These are phyloP conservation scores for Barnettozyma sp. DNA, from an alignment of 805 yeast genomes.

Conservation along the genomic window DNA sequence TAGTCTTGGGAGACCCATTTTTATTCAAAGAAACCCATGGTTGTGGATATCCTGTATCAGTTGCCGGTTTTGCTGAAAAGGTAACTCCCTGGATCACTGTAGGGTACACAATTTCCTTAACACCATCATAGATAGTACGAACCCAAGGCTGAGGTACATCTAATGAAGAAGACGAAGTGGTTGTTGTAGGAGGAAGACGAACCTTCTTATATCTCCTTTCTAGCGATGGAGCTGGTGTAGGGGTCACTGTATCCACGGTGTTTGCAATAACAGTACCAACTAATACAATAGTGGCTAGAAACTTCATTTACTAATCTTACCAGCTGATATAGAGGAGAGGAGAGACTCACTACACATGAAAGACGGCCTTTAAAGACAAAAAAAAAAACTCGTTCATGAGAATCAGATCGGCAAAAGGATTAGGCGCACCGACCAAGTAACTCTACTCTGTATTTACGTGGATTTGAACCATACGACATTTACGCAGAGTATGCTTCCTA, in stretches of 20 bases:
- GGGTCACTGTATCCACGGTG: background rate
- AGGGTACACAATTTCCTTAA: conserved; percentile 64
- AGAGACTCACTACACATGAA: no score
- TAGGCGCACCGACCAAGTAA: background rate
- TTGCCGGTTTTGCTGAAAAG: conserved; percentile 38
- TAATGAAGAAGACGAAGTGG: conserved; percentile 29
- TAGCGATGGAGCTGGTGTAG: conserved; percentile 10
- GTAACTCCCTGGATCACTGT: conserved; percentile 53
- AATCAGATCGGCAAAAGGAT: background rate
- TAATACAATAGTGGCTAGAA: background rate
- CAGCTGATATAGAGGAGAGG: background rate
- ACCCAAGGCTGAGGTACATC: conserved; percentile 58
- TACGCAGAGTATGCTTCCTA: no score
- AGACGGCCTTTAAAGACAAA: no score
- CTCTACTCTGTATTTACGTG: no score
- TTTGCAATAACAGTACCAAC: background rate
- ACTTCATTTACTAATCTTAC: background rate
- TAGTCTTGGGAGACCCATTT: conserved; percentile 74
- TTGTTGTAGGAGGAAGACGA: conserved; percentile 26
- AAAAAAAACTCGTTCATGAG: no score
- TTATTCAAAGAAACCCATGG: conserved; percentile 79
- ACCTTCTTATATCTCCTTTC: conserved; percentile 27
- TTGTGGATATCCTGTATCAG: conserved; percentile 53
- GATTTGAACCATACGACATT: no score
- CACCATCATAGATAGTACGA: conserved; percentile 55